Evolutionary conservation across 129 eudicot species (phyloP).

Genomic region (Artemisia argyi): DNA sequence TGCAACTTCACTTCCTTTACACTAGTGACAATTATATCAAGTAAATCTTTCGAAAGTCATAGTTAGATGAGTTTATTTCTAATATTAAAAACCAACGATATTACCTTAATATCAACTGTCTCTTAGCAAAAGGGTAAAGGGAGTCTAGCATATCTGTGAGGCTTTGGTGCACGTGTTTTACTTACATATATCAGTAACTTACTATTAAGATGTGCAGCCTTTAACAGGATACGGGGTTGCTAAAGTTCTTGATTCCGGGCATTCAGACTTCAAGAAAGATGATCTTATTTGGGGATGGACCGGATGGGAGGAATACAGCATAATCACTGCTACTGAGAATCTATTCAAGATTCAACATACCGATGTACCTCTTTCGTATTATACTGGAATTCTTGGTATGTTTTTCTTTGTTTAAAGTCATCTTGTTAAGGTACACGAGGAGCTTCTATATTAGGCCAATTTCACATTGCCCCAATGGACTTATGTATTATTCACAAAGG

Average conservation of each 20-base stretch:
- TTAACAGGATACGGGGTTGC: constrained; percentile 65
- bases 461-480: not conserved
- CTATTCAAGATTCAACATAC: constrained; percentile 56
- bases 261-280: constrained; percentile 58
- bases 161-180: not conserved
- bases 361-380: constrained; percentile 76
- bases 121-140: too few species aligned
- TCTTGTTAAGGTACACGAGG: too few species aligned
- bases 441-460: too few species aligned
- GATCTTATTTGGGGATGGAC: constrained; percentile 66
- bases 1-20: too few species aligned
- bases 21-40: too few species aligned
- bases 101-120: too few species aligned
- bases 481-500: not conserved
- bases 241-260: constrained; percentile 55
- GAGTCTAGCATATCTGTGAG: too few species aligned
- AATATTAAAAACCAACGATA: too few species aligned
- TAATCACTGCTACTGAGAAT: constrained; percentile 32
- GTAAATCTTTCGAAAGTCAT: too few species aligned
- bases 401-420: not conserved
- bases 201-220: constrained; percentile 34
- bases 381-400: constrained; percentile 74
- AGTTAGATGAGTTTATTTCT: too few species aligned
- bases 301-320: constrained; percentile 81
- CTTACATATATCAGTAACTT: not conserved